Evolutionary conservation across 1,284 basidiomycete species (phyloP), one percentile per base, ranked within the genome.

Genomic region (Pseudozyma hubeiensis): DNA sequence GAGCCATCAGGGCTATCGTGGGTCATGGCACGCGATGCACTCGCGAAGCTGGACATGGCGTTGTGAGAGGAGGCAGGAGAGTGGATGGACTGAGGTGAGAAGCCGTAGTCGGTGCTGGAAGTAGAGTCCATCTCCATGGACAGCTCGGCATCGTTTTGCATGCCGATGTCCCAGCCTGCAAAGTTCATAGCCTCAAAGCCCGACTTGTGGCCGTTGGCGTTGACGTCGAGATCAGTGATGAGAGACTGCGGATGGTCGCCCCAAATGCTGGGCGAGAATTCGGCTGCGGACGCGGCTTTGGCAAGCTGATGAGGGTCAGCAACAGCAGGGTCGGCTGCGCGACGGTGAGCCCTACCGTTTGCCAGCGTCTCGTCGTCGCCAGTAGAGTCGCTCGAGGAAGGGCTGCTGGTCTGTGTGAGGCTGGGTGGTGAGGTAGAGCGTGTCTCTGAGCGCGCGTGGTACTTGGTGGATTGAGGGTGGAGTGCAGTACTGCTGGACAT

Each of bases 61-160:
- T 63, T 67, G 51, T 73, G 70, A 10, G 70, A 68, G 19, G 64
- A 66, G 34, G 57, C 68, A 7, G 73, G 73, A 13, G 73, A 75
- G 30, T 67, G 73, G n/a, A 64, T 48, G 5, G 73, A 71, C 24
- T 40, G 53, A 11, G 73, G 73, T 17, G 73, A 75, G 19, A 75
- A 71, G 47, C 50, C 64, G 49, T 71, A 60, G 24, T 75, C 72
- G 47, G 67, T 75, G 56, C 72, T 60, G 16, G 63, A 55, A 31
- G 64, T 64, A 13, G 68, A 71, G 39, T 75, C 68, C 68, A 75
- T 64, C 30, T 75, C 73, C 68, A 75, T 67, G 13, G 68, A 71
- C 3, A 71, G 57, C 35, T 75, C 73, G 11, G 49, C 57, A 50
- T 75, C 61, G 53, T 52, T 63, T 34, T 61, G 44, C 17, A 41